phyloP scores from a whole-genome alignment of 257 asterid genomes.

The Capsicum chinense region DNA sequence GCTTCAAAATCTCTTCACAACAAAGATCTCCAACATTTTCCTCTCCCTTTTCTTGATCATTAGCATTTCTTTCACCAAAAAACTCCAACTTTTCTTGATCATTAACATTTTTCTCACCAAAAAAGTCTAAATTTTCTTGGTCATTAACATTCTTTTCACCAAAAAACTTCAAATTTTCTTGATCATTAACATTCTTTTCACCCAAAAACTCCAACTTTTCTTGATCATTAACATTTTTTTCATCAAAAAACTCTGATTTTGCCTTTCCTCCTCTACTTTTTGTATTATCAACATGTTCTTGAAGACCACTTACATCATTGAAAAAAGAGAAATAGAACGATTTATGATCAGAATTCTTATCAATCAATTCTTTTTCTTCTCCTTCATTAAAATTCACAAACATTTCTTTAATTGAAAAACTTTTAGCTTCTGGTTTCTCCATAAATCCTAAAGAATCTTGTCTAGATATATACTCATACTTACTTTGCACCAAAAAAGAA shows the following conservation, averaged over 20 bases:
- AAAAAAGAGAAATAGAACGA: slow-evolving; percentile 17
- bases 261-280: no score
- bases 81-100: slow-evolving; percentile 10
- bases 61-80: neutral
- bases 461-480: slow-evolving; percentile 50
- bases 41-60: slow-evolving; percentile 23
- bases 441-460: slow-evolving; percentile 49
- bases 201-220: neutral
- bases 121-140: slow-evolving; percentile 19
- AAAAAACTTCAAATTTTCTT: neutral
- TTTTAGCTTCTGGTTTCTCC: slow-evolving; percentile 47
- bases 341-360: slow-evolving; percentile 35
- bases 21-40: slow-evolving; percentile 19
- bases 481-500: slow-evolving; percentile 51
- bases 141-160: neutral
- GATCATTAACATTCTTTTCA: neutral
- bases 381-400: slow-evolving; percentile 52
- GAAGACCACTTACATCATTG: slow-evolving; percentile 33
- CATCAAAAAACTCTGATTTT: no score
- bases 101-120: neutral
- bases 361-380: slow-evolving; percentile 1
- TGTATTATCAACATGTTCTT: no score
- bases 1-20: slow-evolving; percentile 28
- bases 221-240: neutral
- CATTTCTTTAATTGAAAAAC: slow-evolving; percentile 54